phyloP scores from a whole-genome alignment of 768 basidiomycete genomes.

The Boletus sp. region DNA sequence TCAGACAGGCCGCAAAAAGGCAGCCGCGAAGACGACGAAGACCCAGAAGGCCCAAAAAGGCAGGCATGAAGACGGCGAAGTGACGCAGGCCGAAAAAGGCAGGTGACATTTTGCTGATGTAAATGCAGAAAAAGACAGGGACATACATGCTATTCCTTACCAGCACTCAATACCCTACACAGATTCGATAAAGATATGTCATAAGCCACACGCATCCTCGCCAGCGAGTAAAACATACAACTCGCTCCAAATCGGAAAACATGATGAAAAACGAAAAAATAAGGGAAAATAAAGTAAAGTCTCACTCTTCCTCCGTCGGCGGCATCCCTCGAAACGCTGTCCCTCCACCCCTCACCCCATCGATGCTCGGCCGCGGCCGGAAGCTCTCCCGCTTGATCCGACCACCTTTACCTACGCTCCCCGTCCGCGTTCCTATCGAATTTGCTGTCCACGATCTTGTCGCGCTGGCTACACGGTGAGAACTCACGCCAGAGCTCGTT shows the following conservation, averaged over 20 bases:
- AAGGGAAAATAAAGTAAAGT: neutral
- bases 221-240: conserved; percentile 20
- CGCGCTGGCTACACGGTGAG: conserved; percentile 9
- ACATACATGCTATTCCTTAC: neutral
- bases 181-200: conserved; percentile 24
- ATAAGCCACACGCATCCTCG: conserved; percentile 13
- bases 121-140: neutral
- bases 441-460: conserved; percentile 14
- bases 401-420: conserved; percentile 43
- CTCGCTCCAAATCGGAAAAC: neutral
- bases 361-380: conserved; percentile 75
- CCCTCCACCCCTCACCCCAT: conserved; percentile 32
- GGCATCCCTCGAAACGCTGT: conserved; percentile 24
- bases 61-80: too few relatives aligned
- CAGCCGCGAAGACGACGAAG: too few relatives aligned
- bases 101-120: too few relatives aligned
- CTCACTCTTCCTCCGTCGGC: conserved; percentile 28
- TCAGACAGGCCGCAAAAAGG: too few relatives aligned
- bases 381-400: conserved; percentile 74
- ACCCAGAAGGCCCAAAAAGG: too few relatives aligned
- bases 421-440: conserved; percentile 14
- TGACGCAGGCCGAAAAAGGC: too few relatives aligned
- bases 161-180: conserved; percentile 12
- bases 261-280: neutral
- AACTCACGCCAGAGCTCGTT: conserved; percentile 7